These are phyloP conservation scores for Amanita pallidorosea DNA, from an alignment of 768 basidiomycete genomes.

Conservation along the genomic window DNA sequence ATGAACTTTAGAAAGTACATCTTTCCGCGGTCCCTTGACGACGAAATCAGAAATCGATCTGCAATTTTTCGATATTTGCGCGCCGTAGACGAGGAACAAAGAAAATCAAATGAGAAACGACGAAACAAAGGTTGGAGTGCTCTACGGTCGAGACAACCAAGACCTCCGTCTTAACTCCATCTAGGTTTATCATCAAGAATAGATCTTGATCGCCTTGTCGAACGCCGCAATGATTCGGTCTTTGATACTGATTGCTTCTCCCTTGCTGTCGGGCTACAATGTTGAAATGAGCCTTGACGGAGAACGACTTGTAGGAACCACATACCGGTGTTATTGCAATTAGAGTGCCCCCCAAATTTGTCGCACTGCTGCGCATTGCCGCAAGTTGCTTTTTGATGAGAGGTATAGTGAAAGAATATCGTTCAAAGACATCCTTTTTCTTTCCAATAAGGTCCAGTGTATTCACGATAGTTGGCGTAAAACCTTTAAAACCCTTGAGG, in stretches of 20 bases:
- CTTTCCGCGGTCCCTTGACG: too few relatives aligned
- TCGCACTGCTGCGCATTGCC: background rate
- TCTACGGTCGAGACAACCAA: background rate
- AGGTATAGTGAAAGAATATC: background rate
- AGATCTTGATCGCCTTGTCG: background rate
- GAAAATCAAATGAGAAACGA: too few relatives aligned
- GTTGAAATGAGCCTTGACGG: background rate
- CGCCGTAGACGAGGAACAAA: too few relatives aligned
- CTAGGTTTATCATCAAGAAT: background rate
- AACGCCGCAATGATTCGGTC: background rate
- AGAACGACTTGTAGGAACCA: background rate
- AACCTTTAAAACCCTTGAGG: background rate
- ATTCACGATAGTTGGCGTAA: background rate
- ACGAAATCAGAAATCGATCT: too few relatives aligned
- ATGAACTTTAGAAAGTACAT: too few relatives aligned
- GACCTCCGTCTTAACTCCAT: background rate
- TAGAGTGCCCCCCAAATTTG: background rate
- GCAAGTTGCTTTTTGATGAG: background rate
- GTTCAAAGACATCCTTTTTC: background rate
- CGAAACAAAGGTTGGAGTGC: background rate
- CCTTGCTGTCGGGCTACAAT: background rate
- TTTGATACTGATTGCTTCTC: background rate
- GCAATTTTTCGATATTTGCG: too few relatives aligned
- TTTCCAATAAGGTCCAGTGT: background rate
- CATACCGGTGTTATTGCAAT: background rate